Base-by-base conservation (phyloP, 257 asterid species). In the Solanum clarkiae region DNA sequence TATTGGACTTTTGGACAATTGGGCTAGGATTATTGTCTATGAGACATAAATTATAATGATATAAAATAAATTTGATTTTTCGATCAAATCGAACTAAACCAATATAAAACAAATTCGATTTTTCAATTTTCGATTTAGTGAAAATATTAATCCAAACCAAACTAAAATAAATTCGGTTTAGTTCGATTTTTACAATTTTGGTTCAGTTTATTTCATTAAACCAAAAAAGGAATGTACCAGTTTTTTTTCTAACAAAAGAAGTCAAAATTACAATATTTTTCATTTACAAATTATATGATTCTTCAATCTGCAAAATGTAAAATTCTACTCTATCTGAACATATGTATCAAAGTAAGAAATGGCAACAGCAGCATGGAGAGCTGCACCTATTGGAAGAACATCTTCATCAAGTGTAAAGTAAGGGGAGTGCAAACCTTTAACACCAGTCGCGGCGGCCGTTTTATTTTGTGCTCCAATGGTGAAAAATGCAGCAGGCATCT, bases 341-440 rank as follows among this genome's bases (percentile, higher is more conserved):
- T 87, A 86, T 55, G 74, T 80, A 70, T 93, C 92, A 90, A 93
- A 86, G 90, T 91, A 94, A 29, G 94, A 40, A 36, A 92, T 56
- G 1, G 98, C 98, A 15, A 95, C 97, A 20, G 99, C 93, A 80
- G 99, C 98, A 86, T 92, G 97, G 32, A 95, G 89, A 32, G 98
- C 94, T 44, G 99, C 98, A 55, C 98, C 99, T 0, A 94, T 79
- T 1, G 97, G 90, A 74, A 95, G 97, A 80, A 84, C 97, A 71
- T 81, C 90, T 84, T 95, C 99, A 63, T 90, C 98, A 3, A 94
- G 83, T 26, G 86, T 85, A 80, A 95, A 89, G 84, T 92, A 88
- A 5, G 98, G 94, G 2, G 97, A 90, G 86, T 95, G 99, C 90
- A 93, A 80, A 5, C 84, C 87, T 85, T 85, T 88, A 11, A 84